Evolutionary conservation across 352 stramenopile genomes (phyloP).

Genomic region (Sclerospora graminicola): DNA sequence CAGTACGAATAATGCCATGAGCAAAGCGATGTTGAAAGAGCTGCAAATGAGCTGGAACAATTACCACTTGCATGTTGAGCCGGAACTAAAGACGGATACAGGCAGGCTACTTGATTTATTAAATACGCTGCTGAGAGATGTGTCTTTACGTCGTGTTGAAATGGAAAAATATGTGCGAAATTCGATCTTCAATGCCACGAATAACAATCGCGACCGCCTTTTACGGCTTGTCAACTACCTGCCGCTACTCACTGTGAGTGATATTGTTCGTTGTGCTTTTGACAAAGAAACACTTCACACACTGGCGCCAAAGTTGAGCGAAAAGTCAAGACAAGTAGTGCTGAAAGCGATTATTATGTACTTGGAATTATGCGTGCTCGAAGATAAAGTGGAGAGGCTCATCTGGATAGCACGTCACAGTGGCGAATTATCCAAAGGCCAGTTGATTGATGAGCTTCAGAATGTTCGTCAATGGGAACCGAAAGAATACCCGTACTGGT

Average conservation of each 20-base stretch:
- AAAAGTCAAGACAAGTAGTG: constrained; percentile 5
- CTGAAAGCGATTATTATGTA: constrained; percentile 30
- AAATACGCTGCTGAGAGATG: constrained; percentile 6
- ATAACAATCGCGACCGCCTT: constrained; percentile 11
- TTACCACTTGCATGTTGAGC: constrained; percentile 25
- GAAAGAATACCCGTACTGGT: constrained; percentile 55
- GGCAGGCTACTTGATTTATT: constrained; percentile 6
- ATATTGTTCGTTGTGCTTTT: too few species aligned
- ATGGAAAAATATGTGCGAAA: constrained; percentile 15
- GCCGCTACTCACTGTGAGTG: constrained; percentile 18
- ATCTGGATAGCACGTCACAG: constrained; percentile 9
- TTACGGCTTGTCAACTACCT: constrained; percentile 18
- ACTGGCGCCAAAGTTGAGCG: constrained; percentile 21
- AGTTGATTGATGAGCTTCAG: constrained; percentile 47
- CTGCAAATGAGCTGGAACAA: constrained; percentile 30
- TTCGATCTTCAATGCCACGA: background rate
- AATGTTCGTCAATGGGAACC: constrained; percentile 37
- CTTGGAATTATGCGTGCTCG: constrained; percentile 79
- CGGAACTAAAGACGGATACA: background rate
- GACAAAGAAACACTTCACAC: constrained; percentile 22
- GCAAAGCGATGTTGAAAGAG: constrained; percentile 30
- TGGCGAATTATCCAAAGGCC: constrained; percentile 11
- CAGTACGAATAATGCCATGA: constrained; percentile 23
- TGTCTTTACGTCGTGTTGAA: constrained; percentile 5
- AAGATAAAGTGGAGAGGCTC: constrained; percentile 37